phyloP scores from a whole-genome alignment of 2,329 filamentous ascomycete species.

The Fusarium xyrophilum region DNA sequence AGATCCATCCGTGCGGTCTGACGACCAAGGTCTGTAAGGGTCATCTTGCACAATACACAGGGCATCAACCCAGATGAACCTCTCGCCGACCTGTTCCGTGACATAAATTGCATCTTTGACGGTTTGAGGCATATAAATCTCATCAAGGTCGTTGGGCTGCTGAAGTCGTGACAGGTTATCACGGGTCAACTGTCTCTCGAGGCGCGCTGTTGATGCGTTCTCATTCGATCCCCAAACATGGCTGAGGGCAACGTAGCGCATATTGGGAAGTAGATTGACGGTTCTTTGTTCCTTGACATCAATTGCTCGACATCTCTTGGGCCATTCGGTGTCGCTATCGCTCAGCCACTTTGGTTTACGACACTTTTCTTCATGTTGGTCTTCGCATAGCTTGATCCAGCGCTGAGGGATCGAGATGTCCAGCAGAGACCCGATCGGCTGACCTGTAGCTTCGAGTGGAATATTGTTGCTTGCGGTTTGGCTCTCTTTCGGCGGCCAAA shows the following conservation, averaged over 20 bases:
- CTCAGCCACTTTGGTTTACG: not conserved
- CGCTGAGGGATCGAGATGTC: not conserved
- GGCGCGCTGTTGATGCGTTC: no score
- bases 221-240: constrained; percentile 34
- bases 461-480: accelerated
- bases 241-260: constrained; percentile 21
- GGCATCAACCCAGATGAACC: constrained; percentile 28
- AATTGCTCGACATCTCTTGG: not conserved
- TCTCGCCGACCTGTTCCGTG: not conserved
- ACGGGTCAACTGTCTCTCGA: not conserved
- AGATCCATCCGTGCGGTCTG: constrained; percentile 16
- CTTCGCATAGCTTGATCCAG: constrained; percentile 20
- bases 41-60: constrained; percentile 28
- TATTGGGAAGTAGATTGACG: not conserved
- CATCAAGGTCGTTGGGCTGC: not conserved
- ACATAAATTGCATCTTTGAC: constrained; percentile 18
- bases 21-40: not conserved
- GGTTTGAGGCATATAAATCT: not conserved
- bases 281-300: not conserved
- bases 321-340: not conserved
- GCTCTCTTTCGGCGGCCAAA: not conserved
- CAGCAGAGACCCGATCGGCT: not conserved
- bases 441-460: not conserved
- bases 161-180: not conserved
- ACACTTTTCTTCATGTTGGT: not conserved